A percentile compares a stretch with the other conserved stretches of the same genome.
Conservation (phyloP, 345 rosid genomes). For the Mangifera indica region DNA sequence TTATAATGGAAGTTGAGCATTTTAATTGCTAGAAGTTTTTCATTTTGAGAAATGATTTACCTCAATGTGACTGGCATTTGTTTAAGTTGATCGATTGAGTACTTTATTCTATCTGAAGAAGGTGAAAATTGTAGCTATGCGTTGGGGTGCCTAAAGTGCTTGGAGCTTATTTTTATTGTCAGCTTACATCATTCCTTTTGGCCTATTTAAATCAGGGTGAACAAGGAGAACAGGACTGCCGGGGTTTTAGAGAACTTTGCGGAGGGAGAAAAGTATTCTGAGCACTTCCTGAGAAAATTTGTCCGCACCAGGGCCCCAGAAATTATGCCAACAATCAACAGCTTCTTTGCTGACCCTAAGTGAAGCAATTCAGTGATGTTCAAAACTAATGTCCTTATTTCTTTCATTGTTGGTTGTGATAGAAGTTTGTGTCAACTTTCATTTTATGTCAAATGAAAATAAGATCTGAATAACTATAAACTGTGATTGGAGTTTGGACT, state of each 20-base stretch:
- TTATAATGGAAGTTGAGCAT: background rate
- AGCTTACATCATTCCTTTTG: background rate
- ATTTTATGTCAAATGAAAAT: slow-evolving; percentile 2
- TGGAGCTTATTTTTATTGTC: background rate
- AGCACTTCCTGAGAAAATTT: slow-evolving; percentile 68
- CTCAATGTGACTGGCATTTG: background rate
- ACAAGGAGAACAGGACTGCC: slow-evolving; percentile 82
- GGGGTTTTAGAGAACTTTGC: slow-evolving; percentile 82
- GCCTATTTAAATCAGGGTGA: slow-evolving; percentile 50
- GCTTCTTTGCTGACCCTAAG: slow-evolving; percentile 80
- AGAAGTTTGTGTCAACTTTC: slow-evolving; percentile 5
- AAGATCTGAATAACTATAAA: background rate
- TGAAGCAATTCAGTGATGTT: slow-evolving; percentile 24
- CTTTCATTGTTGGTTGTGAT: background rate
- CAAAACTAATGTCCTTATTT: background rate
- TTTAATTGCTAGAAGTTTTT: no score
- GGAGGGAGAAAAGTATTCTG: slow-evolving; percentile 81
- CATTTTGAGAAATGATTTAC: background rate
- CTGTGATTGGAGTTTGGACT: slow-evolving; percentile 5
- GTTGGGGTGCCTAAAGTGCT: background rate
- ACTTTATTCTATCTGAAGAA: background rate
- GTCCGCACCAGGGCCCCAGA: slow-evolving; percentile 74
- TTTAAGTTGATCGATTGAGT: background rate
- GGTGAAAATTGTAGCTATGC: background rate
- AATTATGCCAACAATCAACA: slow-evolving; percentile 88